Conservation (phyloP, 371 early-diverging fungal species). For the Mortierella sp. region DNA sequence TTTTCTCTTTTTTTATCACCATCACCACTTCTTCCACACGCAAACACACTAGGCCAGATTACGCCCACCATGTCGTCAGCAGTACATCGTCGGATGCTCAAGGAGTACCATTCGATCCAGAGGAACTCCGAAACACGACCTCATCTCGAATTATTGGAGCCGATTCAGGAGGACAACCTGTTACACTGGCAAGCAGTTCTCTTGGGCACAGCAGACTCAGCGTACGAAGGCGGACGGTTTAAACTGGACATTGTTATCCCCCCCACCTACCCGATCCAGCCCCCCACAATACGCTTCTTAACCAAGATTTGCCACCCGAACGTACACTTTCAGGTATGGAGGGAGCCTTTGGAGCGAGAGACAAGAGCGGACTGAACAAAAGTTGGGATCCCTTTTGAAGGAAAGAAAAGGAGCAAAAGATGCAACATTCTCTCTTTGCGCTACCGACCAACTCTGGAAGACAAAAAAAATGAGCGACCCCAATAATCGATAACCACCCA, state of each 20-base stretch:
- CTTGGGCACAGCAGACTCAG: conserved; percentile 82
- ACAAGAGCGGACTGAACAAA: background rate
- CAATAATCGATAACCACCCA: too few relatives aligned
- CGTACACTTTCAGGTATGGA: conserved; percentile 75
- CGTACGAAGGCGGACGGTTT: conserved; percentile 84
- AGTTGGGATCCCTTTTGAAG: too few relatives aligned
- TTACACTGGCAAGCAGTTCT: conserved; percentile 90
- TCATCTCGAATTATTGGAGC: conserved; percentile 69
- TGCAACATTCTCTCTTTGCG: too few relatives aligned
- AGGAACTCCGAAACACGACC: conserved; percentile 62
- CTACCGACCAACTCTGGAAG: too few relatives aligned
- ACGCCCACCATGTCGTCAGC: conserved; percentile 57
- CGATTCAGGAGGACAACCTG: conserved; percentile 81
- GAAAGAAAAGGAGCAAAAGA: too few relatives aligned
- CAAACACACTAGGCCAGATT: background rate
- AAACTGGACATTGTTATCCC: conserved; percentile 68
- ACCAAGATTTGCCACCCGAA: conserved; percentile 87
- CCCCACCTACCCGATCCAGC: conserved; percentile 76
- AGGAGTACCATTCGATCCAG: conserved; percentile 70
- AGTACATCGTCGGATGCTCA: conserved; percentile 70
- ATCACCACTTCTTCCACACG: background rate
- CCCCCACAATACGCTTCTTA: conserved; percentile 76
- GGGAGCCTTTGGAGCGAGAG: background rate
- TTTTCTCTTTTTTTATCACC: background rate
- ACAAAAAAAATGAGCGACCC: too few relatives aligned